Evolutionary conservation across 768 basidiomycete genomes (phyloP), one percentile per base, ranked within the genome.

Genomic region (Psilocybe cyanescens): DNA sequence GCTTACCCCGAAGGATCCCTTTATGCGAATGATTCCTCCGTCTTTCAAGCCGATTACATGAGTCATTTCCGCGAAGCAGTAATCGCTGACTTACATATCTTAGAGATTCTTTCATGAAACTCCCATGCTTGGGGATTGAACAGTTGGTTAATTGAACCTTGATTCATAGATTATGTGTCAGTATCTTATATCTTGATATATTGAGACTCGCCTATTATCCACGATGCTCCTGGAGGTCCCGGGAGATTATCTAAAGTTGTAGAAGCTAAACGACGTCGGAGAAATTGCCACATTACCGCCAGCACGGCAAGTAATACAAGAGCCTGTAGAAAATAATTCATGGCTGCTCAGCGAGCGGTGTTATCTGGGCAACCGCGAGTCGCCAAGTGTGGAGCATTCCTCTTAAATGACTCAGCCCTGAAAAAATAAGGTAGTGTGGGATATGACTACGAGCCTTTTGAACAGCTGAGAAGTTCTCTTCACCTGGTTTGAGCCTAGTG

Each of bases 1-100:
- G 5, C 30, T n/a, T 47, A 79, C 78, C 7, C 77, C 75, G 48
- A 78, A 68, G 8, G 72, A 46, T 1, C 72, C 76, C 51, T 74
- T 69, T 28, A 79, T 65, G 54, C 68, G 67, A 1, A 72, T 65
- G 9, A 79, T 72, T 16, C 67, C 59, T 4, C 73, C 72, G 67
- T 74, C 75, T 76, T 48, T 1, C 1, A 17, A 37, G 4, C 16
- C 28, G 3, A 31, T 3, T 35, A 17, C 17, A 6, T 8, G 1
- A 14, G 7, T 12, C 11, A 16, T 2, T 37, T 16, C 4, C 2
- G 9, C 11, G 11, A 39, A 14, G 16, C 19, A 46, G 16, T 47
- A 9, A 11, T 57, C 8, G 16, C 8, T 1, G n/a, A 17, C 65
- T 50, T 14, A 62, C 65, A 65, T 6, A 41, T 60, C 11, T 52